These are phyloP conservation scores for Pelargonium australe DNA, from an alignment of 441 rosid genomes.

Conservation along the genomic window DNA sequence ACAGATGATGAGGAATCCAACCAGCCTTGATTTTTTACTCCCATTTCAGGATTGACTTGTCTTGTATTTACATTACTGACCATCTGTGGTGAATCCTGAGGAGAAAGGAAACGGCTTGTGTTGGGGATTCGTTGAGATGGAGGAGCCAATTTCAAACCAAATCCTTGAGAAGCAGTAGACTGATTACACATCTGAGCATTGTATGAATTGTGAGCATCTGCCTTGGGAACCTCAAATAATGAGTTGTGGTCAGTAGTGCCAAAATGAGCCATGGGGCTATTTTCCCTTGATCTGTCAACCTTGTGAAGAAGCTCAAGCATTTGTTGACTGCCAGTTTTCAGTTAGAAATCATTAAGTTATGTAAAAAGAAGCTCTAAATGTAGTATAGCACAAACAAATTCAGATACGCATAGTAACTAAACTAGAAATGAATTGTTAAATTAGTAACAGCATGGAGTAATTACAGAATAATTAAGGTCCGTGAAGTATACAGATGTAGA, in stretches of 20 bases:
- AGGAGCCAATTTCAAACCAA: constrained; percentile 44
- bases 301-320: constrained; percentile 26
- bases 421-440: background rate
- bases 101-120: constrained; percentile 31
- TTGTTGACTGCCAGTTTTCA: background rate
- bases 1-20: background rate
- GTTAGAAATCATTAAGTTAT: background rate
- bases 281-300: constrained; percentile 30
- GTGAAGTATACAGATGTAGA: too few species aligned
- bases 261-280: constrained; percentile 21
- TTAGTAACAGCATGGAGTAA: background rate
- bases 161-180: constrained; percentile 29
- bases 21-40: constrained; percentile 3
- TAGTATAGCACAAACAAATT: background rate
- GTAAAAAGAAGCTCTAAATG: background rate
- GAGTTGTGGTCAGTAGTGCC: constrained; percentile 20
- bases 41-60: background rate
- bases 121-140: constrained; percentile 56
- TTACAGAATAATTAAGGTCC: background rate
- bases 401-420: background rate
- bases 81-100: constrained; percentile 34
- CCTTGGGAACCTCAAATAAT: constrained; percentile 19
- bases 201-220: constrained; percentile 11
- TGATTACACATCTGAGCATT: constrained; percentile 21
- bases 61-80: background rate